Evolutionary conservation across 2,329 filamentous ascomycete species (phyloP), one percentile per base, ranked within the genome.

Genomic region (Pseudogymnoascus sp.): DNA sequence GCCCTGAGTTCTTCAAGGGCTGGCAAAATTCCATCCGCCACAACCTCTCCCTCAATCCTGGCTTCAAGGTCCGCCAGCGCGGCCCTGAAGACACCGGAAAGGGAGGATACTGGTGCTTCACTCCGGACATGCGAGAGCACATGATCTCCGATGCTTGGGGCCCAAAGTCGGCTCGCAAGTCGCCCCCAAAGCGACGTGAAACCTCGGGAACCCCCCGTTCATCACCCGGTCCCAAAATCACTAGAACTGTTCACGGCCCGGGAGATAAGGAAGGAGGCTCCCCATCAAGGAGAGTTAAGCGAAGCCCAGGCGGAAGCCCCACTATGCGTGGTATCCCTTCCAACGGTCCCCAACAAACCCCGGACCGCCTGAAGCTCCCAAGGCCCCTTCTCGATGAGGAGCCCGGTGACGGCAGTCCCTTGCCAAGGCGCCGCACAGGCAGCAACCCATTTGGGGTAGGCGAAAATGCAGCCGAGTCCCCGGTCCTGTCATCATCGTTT

Each of bases 1-100:
- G 92, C 74, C 91, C 83, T 33, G 85, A 92, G 68, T 77, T 79
- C 60, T 77, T 79, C 62, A 86, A 85, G 63, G 93, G 94, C 64
- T 99, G 95, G 95, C 94, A 97, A 85, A 99, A 99, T 74, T 97
- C 92, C 0, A 99, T 99, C 67, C 88, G 94, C 10, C 94, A 99
- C 74, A 99, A 99, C 69, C 76, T 99, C 12, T 97, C 94, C 0
- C 77, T 99, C 42, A 97, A 96, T 74, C 96, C 97, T 73, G 86
- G 89, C 0, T 99, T 99, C 71, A 87, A 92, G 69, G 99, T 99
- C 74, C 89, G 96, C 7, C 90, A 94, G 2, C 87, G 94, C 55
- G 88, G 90, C 13, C 96, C 92, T 0, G 91, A 97, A 68, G 94
- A 99, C 73, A 94, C 94, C 21, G 94, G 94, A 10, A 99, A 99